These are phyloP conservation scores for Melocanna baccifera DNA, from an alignment of 176 grass and related monocot genomes.

Conservation along the genomic window DNA sequence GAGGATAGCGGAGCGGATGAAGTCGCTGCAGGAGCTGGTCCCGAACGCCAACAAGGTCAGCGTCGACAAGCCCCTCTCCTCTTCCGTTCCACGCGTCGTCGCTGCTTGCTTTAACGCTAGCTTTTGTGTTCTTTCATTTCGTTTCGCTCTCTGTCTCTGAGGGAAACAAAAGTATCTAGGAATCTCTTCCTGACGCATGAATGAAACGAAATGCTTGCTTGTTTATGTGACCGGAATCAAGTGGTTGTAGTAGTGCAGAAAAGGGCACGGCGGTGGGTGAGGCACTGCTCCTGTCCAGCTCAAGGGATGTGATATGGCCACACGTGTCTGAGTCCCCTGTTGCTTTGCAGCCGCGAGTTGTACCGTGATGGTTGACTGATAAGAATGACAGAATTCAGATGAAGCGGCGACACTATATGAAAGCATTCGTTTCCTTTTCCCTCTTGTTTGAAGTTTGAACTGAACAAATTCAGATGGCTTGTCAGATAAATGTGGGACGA, in stretches of 20 bases:
- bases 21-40: conserved; percentile 87
- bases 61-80: not conserved
- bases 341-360: not conserved
- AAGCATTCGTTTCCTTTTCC: not conserved
- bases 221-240: not conserved
- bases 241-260: not conserved
- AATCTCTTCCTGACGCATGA: not conserved
- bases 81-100: not conserved
- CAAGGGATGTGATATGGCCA: not conserved
- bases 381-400: not conserved
- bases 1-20: conserved; percentile 97
- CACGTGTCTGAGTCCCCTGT: not conserved
- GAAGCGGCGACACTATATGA: not conserved
- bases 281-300: not conserved
- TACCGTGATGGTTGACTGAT: not conserved
- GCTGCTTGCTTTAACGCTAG: not conserved
- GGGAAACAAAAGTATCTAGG: not conserved
- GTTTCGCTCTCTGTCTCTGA: not conserved
- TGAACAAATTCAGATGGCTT: not conserved
- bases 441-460: not conserved
- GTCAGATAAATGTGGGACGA: not conserved
- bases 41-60: conserved; percentile 95
- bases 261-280: conserved; percentile 4
- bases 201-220: not conserved
- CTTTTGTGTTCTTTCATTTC: not conserved